A percentile compares a stretch with the other conserved stretches of the same genome.
Conservation (phyloP, 352 stramenopile species). For the Thalassiosira mediterranea region DNA sequence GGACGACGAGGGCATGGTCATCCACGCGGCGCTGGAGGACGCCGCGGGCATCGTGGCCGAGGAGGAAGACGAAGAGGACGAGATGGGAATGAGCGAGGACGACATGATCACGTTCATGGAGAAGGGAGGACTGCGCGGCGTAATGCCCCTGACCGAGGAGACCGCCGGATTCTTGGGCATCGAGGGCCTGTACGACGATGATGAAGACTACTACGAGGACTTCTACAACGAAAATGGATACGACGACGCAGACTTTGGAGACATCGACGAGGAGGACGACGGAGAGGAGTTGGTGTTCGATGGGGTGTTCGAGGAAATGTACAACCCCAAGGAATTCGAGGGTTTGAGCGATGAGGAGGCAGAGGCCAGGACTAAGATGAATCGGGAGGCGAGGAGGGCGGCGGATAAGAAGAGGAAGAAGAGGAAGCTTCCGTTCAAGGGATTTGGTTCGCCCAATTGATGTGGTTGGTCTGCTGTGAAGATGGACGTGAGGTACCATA, state of each 20-base stretch:
- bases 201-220: conserved; percentile 55
- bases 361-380: conserved; percentile 50
- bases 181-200: conserved; percentile 48
- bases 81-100: conserved; percentile 46
- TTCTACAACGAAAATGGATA: conserved; percentile 40
- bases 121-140: conserved; percentile 47
- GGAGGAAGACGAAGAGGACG: conserved; percentile 39
- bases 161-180: conserved; percentile 59
- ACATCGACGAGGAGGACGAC: conserved; percentile 26
- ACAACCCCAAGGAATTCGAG: conserved; percentile 55
- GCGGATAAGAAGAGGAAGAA: conserved; percentile 68
- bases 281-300: conserved; percentile 56
- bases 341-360: conserved; percentile 45
- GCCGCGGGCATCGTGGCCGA: conserved; percentile 11
- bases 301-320: conserved; percentile 68
- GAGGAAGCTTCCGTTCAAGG: conserved; percentile 71
- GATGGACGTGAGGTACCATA: too few relatives aligned
- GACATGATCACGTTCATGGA: conserved; percentile 63
- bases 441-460: conserved; percentile 59
- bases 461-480: too few relatives aligned
- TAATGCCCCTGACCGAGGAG: conserved; percentile 56
- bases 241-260: conserved; percentile 28
- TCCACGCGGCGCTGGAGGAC: conserved; percentile 56
- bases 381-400: conserved; percentile 73
- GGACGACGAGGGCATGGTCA: conserved; percentile 66